phyloP scores from a whole-genome alignment of 2,329 filamentous ascomycete genomes.

The Leptographium galeiforme region DNA sequence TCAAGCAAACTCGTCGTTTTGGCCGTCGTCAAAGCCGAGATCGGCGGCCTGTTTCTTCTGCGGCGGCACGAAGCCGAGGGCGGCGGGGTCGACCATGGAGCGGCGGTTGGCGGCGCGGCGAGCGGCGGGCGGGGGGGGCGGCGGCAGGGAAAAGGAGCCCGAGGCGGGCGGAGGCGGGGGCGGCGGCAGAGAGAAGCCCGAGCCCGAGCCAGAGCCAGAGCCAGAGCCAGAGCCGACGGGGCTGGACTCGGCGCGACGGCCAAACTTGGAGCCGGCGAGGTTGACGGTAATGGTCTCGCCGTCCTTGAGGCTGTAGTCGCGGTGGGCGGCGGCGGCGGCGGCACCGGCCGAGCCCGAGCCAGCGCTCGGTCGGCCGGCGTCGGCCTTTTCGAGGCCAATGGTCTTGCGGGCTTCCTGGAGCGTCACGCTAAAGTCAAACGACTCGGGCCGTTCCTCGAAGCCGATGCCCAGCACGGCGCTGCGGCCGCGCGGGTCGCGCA shows the following conservation, averaged over 20 bases:
- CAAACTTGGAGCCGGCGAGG: slow-evolving; percentile 43
- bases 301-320: slow-evolving; percentile 76
- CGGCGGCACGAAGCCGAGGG: slow-evolving; percentile 25
- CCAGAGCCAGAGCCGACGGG: no score
- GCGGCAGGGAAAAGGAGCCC: slow-evolving; percentile 30
- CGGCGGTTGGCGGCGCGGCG: slow-evolving; percentile 16
- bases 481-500: slow-evolving; percentile 60
- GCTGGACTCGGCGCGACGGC: slow-evolving; percentile 25
- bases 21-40: slow-evolving; percentile 73
- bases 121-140: slow-evolving; percentile 54
- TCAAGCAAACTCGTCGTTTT: slow-evolving; percentile 83
- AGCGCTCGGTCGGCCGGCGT: slow-evolving; percentile 3
- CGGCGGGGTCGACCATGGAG: slow-evolving; percentile 9
- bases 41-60: slow-evolving; percentile 36
- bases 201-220: no score
- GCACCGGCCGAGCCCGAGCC: slow-evolving; percentile 35
- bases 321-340: slow-evolving; percentile 36
- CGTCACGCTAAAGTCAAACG: slow-evolving; percentile 73
- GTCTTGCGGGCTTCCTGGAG: slow-evolving; percentile 66
- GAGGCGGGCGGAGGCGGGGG: slow-evolving; percentile 37
- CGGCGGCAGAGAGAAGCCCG: slow-evolving; percentile 60
- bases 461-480: slow-evolving; percentile 75
- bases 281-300: slow-evolving; percentile 81
- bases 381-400: slow-evolving; percentile 41
- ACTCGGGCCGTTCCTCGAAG: slow-evolving; percentile 75